Percentiles rank a stretch among this genome's conserved stretches.
These are phyloP conservation scores for Lachnellula arida DNA, from an alignment of 2,329 filamentous ascomycete species.

Conservation along the genomic window DNA sequence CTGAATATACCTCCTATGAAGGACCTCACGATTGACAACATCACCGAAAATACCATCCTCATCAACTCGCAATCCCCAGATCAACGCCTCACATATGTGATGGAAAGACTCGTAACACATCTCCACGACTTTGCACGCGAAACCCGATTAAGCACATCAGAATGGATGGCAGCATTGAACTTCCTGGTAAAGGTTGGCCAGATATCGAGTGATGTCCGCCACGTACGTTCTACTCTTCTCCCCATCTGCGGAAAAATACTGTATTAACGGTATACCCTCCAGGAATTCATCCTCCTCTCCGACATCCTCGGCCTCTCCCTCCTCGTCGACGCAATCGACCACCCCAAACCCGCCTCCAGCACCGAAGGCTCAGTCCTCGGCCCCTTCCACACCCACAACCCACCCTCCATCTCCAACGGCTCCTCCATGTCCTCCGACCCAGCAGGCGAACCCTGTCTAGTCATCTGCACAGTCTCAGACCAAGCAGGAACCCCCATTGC, in stretches of 20 bases:
- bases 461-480: conserved; percentile 68
- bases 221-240: conserved; percentile 43
- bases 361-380: conserved; percentile 80
- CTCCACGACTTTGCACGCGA: conserved; percentile 79
- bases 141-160: conserved; percentile 67
- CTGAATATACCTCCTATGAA: conserved; percentile 47
- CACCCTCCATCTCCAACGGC: conserved; percentile 52
- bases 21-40: conserved; percentile 74
- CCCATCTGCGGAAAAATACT: neutral
- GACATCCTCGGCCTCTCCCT: conserved; percentile 76
- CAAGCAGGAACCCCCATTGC: conserved; percentile 56
- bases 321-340: conserved; percentile 77
- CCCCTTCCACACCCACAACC: conserved; percentile 80
- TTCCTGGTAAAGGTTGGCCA: conserved; percentile 71
- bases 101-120: conserved; percentile 70
- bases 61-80: conserved; percentile 70
- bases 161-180: conserved; percentile 71
- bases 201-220: conserved; percentile 68
- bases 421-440: conserved; percentile 62
- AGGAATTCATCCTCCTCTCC: conserved; percentile 79
- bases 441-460: conserved; percentile 64
- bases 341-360: conserved; percentile 65
- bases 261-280: neutral
- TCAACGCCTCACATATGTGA: conserved; percentile 63
- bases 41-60: conserved; percentile 68